phyloP scores from a whole-genome alignment of 768 basidiomycete species.

The Mycena olivaceomarginata region DNA sequence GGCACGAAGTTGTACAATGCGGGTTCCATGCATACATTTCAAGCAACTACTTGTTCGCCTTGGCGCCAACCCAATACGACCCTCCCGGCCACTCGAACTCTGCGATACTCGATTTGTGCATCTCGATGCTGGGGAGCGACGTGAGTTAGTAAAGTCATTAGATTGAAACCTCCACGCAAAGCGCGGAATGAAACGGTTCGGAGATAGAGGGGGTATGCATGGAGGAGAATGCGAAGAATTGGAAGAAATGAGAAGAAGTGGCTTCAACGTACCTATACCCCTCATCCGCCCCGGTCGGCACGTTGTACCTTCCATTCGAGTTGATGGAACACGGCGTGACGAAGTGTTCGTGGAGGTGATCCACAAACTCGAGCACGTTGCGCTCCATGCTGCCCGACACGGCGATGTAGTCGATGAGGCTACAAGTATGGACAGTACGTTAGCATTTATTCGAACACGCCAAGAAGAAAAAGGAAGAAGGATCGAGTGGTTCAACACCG shows the following conservation, averaged over 20 bases:
- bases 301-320: constrained; percentile 88
- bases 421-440: constrained; percentile 47
- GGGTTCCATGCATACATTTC: too few relatives aligned
- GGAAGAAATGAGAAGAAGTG: too few relatives aligned
- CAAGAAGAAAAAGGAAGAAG: background rate
- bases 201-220: too few relatives aligned
- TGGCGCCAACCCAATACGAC: constrained; percentile 80
- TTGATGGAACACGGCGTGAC: constrained; percentile 93
- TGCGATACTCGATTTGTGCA: constrained; percentile 87
- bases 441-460: background rate
- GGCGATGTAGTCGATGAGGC: constrained; percentile 94
- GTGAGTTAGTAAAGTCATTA: background rate
- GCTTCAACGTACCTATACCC: constrained; percentile 79
- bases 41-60: constrained; percentile 20
- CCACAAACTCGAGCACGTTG: constrained; percentile 94
- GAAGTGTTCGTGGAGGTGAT: constrained; percentile 97
- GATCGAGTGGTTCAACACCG: constrained; percentile 22
- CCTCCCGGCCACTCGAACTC: constrained; percentile 93
- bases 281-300: constrained; percentile 83
- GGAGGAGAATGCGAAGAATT: too few relatives aligned
- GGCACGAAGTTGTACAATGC: too few relatives aligned
- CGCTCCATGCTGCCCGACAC: constrained; percentile 95
- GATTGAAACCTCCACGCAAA: background rate
- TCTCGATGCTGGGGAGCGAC: constrained; percentile 82
- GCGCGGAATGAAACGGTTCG: constrained; percentile 2